These are phyloP conservation scores for Ophiostoma triangulosporum DNA, from an alignment of 2,329 filamentous ascomycete genomes.

Conservation along the genomic window DNA sequence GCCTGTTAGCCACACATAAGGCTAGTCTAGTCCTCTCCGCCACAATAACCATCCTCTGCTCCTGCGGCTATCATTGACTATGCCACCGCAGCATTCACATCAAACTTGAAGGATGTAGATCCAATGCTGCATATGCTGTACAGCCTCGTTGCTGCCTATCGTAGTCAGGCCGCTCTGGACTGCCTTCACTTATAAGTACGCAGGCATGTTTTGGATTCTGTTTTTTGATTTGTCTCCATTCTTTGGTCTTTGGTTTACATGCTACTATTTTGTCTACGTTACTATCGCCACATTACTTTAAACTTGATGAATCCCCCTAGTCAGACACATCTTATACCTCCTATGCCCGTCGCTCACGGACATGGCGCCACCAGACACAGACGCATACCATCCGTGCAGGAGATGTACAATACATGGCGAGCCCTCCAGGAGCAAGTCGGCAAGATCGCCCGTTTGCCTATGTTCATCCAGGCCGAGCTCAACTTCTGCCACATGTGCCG, in stretches of 20 bases:
- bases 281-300: too few species aligned
- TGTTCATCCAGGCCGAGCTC: slow-evolving; percentile 9
- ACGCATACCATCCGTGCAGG: slow-evolving; percentile 10
- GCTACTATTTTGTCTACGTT: too few species aligned
- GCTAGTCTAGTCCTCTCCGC: too few species aligned
- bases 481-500: slow-evolving; percentile 12
- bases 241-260: neutral
- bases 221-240: neutral
- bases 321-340: neutral
- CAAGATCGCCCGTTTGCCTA: slow-evolving; percentile 9
- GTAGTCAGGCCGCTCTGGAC: too few species aligned
- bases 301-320: neutral
- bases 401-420: slow-evolving; percentile 15
- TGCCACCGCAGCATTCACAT: too few species aligned
- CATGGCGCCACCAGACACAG: neutral
- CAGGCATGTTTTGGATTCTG: too few species aligned
- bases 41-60: too few species aligned
- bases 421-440: slow-evolving; percentile 10
- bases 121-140: too few species aligned
- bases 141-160: too few species aligned
- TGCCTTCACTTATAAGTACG: too few species aligned
- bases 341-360: neutral
- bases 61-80: too few species aligned
- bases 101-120: too few species aligned
- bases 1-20: neutral